A percentile compares a stretch with the other conserved stretches of the same genome.
These are phyloP conservation scores for Alternaria viburni DNA, from an alignment of 2,329 filamentous ascomycete genomes.

Conservation along the genomic window DNA sequence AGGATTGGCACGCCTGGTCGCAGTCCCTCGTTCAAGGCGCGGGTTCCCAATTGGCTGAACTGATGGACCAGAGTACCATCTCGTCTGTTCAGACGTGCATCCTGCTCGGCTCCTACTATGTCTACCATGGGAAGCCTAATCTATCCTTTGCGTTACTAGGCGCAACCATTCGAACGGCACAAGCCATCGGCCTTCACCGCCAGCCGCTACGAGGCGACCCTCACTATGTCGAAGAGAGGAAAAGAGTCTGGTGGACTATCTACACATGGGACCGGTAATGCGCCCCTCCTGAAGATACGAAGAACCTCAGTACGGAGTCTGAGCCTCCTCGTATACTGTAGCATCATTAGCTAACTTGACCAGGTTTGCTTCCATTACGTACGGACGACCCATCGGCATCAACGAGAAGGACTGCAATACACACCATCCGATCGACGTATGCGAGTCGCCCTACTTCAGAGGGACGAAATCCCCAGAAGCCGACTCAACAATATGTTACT, in stretches of 20 bases:
- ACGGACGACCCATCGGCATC: slow-evolving; percentile 51
- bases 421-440: slow-evolving; percentile 43
- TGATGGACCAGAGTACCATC: slow-evolving; percentile 52
- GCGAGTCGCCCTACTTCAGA: slow-evolving; percentile 41
- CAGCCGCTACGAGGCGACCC: slow-evolving; percentile 32
- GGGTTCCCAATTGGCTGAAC: slow-evolving; percentile 46
- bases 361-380: slow-evolving; percentile 50
- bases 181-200: slow-evolving; percentile 45
- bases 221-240: slow-evolving; percentile 42
- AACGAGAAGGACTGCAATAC: slow-evolving; percentile 52
- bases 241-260: slow-evolving; percentile 52
- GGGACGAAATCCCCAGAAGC: neutral
- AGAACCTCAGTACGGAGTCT: neutral
- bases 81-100: slow-evolving; percentile 49
- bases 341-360: neutral
- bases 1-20: slow-evolving; percentile 23
- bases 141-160: slow-evolving; percentile 49
- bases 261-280: slow-evolving; percentile 50
- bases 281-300: neutral
- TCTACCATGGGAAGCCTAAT: slow-evolving; percentile 53
- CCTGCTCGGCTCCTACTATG: slow-evolving; percentile 50
- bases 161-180: slow-evolving; percentile 47
- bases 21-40: slow-evolving; percentile 32
- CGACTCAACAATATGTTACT: slow-evolving; percentile 14
- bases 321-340: neutral